Conservation (phyloP, 1,284 basidiomycete species). For the Inonotus obliquus region DNA sequence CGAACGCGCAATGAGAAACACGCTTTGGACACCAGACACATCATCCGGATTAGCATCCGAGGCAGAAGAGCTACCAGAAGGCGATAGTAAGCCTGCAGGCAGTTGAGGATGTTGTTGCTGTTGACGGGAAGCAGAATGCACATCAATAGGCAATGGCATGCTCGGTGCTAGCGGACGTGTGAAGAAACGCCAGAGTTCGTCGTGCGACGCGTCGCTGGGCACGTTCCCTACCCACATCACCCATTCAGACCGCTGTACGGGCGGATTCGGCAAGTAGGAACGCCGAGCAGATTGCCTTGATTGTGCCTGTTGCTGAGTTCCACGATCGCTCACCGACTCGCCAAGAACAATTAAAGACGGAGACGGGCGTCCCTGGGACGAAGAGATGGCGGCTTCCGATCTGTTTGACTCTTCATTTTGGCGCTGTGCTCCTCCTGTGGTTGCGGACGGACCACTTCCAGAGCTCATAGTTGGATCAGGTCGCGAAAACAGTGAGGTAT, state of each 20-base stretch:
- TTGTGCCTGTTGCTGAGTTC: not conserved
- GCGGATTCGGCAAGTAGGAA: constrained; percentile 59
- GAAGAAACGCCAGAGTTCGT: constrained; percentile 90
- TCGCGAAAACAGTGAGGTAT: not conserved
- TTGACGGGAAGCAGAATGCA: not conserved
- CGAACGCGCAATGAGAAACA: constrained; percentile 90
- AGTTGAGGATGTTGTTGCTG: constrained; percentile 14
- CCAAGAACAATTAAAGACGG: not conserved
- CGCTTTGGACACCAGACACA: constrained; percentile 68
- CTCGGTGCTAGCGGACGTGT: constrained; percentile 33
- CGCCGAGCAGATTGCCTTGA: constrained; percentile 21
- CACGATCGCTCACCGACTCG: constrained; percentile 6
- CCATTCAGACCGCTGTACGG: constrained; percentile 79
- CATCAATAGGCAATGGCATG: constrained; percentile 13
- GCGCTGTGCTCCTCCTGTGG: not conserved
- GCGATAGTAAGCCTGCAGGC: constrained; percentile 17
- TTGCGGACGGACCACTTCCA: not conserved
- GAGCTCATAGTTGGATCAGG: not conserved
- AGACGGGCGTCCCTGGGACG: not conserved
- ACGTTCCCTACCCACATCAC: constrained; percentile 97
- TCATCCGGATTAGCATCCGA: constrained; percentile 20
- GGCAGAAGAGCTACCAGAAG: constrained; percentile 16
- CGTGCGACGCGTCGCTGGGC: constrained; percentile 77
- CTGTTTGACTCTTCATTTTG: not conserved
- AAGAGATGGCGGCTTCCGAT: not conserved